Percentiles rank a stretch among this genome's conserved stretches.
Evolutionary conservation across 768 basidiomycete genomes (phyloP).

Genomic region (Cystobasidium ongulense): DNA sequence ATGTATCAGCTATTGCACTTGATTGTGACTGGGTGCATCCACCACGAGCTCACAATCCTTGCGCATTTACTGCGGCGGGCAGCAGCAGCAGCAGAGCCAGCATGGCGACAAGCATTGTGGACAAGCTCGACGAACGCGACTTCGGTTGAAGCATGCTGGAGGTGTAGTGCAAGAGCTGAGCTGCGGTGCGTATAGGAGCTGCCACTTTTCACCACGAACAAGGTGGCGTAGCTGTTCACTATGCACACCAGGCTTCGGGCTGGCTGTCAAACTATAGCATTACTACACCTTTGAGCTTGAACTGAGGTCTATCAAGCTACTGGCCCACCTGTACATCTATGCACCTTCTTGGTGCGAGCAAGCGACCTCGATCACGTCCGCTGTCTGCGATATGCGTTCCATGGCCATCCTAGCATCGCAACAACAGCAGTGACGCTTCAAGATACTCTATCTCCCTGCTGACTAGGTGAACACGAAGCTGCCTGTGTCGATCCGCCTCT

Average conservation of each 20-base stretch:
- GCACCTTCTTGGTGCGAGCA: too few relatives aligned
- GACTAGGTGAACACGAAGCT: background rate
- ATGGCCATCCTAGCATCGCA: background rate
- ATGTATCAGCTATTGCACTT: background rate
- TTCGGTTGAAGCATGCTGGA: too few relatives aligned
- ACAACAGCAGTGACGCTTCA: background rate
- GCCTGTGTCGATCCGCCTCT: background rate
- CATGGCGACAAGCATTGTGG: background rate
- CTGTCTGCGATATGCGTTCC: background rate
- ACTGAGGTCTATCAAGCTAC: too few relatives aligned
- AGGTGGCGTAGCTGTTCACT: too few relatives aligned
- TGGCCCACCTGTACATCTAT: too few relatives aligned
- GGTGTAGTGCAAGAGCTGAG: too few relatives aligned
- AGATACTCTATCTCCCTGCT: background rate
- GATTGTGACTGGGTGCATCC: background rate
- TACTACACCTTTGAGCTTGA: too few relatives aligned
- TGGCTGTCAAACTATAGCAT: too few relatives aligned
- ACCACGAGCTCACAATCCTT: conserved; percentile 17
- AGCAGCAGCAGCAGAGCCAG: background rate
- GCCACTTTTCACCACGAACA: too few relatives aligned
- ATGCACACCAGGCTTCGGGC: too few relatives aligned
- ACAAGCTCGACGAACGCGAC: background rate
- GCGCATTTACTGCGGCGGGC: background rate
- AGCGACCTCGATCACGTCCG: background rate
- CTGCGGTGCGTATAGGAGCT: too few relatives aligned